A percentile compares a stretch with the other conserved stretches of the same genome.
Conservation (phyloP, 116 monocot species). For the Papilionanthe hybrid region DNA sequence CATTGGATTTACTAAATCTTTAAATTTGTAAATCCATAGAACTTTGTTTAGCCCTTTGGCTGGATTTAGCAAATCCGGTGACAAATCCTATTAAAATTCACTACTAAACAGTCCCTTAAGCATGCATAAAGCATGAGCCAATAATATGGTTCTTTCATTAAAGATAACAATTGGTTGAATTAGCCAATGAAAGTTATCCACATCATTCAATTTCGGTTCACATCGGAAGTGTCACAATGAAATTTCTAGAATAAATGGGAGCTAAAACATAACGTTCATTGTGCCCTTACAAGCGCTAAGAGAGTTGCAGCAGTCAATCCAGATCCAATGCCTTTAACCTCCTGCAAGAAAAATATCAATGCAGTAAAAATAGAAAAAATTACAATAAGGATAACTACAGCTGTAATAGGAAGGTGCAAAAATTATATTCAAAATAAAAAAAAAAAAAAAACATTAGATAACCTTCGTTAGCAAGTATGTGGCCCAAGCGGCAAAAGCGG, state of each 20-base stretch:
- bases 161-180: background rate
- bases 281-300: conserved; percentile 66
- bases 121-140: background rate
- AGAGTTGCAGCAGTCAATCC: conserved; percentile 84
- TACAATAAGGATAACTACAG: background rate
- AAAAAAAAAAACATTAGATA: conserved; percentile 3
- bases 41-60: too few species aligned
- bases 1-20: too few species aligned
- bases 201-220: background rate
- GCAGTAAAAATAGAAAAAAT: background rate
- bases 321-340: conserved; percentile 93
- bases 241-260: background rate
- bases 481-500: conserved; percentile 93
- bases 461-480: conserved; percentile 96
- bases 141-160: background rate
- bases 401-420: conserved; percentile 5
- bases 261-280: conserved; percentile 1
- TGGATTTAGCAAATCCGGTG: too few species aligned
- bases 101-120: background rate
- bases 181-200: background rate
- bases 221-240: background rate
- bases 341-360: conserved; percentile 40
- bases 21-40: too few species aligned
- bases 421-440: background rate
- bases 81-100: too few species aligned